These are phyloP conservation scores for Daldinia grandis DNA, from an alignment of 495 filamentous ascomycete species.

Conservation along the genomic window DNA sequence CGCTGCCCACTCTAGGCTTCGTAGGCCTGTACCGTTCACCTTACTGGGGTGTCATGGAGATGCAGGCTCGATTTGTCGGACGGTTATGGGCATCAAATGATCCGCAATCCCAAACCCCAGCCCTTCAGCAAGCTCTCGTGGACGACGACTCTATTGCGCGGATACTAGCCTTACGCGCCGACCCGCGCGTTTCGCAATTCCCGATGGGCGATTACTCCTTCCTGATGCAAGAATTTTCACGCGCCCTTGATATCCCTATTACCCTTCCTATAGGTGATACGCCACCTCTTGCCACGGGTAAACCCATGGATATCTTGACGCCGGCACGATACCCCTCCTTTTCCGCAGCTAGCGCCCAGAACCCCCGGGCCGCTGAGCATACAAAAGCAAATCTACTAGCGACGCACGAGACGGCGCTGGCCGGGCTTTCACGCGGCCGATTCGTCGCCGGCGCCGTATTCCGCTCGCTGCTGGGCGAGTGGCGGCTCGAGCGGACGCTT, in stretches of 20 bases:
- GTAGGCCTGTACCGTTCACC: constrained; percentile 87
- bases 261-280: constrained; percentile 35
- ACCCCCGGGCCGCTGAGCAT: constrained; percentile 25
- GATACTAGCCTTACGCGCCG: constrained; percentile 53
- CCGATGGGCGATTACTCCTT: constrained; percentile 85
- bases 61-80: constrained; percentile 77
- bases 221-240: constrained; percentile 75
- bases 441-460: constrained; percentile 73
- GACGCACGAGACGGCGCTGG: constrained; percentile 46
- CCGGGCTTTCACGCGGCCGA: constrained; percentile 47
- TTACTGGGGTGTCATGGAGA: constrained; percentile 88
- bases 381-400: constrained; percentile 43
- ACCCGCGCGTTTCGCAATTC: constrained; percentile 67
- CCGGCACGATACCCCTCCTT: constrained; percentile 51
- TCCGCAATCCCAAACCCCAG: constrained; percentile 18
- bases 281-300: constrained; percentile 46
- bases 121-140: constrained; percentile 43
- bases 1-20: constrained; percentile 74
- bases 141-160: constrained; percentile 55
- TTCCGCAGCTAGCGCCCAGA: constrained; percentile 13
- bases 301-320: constrained; percentile 56
- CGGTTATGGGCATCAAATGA: constrained; percentile 49
- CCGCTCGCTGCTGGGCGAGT: constrained; percentile 75
- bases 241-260: constrained; percentile 58
- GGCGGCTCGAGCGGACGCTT: constrained; percentile 66